Base-by-base conservation (phyloP, 305 asterid genomes). In the Rubia tinctorum region DNA sequence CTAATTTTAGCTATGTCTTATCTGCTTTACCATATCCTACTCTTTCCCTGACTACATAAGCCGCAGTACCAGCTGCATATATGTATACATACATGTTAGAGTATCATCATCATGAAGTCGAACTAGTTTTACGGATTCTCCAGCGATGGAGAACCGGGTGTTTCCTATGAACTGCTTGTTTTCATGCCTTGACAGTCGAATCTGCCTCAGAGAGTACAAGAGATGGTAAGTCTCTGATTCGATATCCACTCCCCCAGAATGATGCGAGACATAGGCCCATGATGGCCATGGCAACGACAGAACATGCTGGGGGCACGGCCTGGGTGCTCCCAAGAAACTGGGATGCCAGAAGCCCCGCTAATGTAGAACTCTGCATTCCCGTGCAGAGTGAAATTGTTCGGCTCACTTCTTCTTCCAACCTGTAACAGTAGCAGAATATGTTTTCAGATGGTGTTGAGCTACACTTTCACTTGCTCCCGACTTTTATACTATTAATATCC, bases 221-320 rank as follows among this genome's bases (percentile, higher is more conserved):
- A 13, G 83, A 73, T 0, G 85, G 84, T 37, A 90, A 25, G 78
- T 89, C 94, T 78, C 96, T 79, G 77, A 92, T 84, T 66, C n/a
- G n/a, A n/a, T n/a, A n/a, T n/a, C n/a, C n/a, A n/a, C n/a, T n/a
- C n/a, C n/a, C n/a, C 99, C 99, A 95, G 83, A 89, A 95, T 2
- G 98, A 92, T 73, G 99, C 98, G 7, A 95, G 91, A 70, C 96
- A 86, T 44, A 95, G 98, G 67, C 99, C 99, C 99, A 92, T 89
- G 78, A 92, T 92, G 22, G 98, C 98, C 99, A 92, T 92, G 71
- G 93, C 91, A 5, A 95, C 96, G 3, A 92, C 97, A 0, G 98
- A 95, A 83, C 98, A 92, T 75, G 99, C 98, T 5, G 97, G 86
- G 59, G 99, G 92, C 18, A 92, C 99, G 0, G 97, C n/a, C n/a